phyloP scores from a whole-genome alignment of 2,329 filamentous ascomycete genomes.

The Alternaria sp. region DNA sequence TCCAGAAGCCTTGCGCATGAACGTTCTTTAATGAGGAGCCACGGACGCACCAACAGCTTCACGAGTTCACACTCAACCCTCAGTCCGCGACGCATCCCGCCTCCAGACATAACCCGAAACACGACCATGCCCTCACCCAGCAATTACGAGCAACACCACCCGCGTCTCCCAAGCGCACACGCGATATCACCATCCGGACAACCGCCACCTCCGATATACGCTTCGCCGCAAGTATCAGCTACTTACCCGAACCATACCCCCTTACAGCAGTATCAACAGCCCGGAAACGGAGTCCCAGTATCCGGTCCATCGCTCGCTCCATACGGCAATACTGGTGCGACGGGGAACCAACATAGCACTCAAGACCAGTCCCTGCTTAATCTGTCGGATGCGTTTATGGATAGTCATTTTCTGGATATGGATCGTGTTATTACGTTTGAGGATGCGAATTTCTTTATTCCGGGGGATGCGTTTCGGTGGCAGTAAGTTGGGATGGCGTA shows the following conservation, averaged over 20 bases:
- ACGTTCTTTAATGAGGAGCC: background rate
- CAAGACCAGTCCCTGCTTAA: constrained; percentile 40
- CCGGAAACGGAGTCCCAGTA: background rate
- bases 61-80: constrained; percentile 18
- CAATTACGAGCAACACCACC: constrained; percentile 8
- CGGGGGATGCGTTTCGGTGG: constrained; percentile 39
- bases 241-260: constrained; percentile 1
- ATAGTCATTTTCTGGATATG: constrained; percentile 41
- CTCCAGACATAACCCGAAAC: constrained; percentile 6
- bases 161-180: background rate
- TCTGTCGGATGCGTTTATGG: constrained; percentile 42
- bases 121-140: constrained; percentile 3
- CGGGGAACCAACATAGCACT: constrained; percentile 20
- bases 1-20: constrained; percentile 11
- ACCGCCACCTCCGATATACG: background rate
- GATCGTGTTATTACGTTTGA: constrained; percentile 46
- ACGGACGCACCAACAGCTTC: constrained; percentile 22
- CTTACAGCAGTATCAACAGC: constrained; percentile 5
- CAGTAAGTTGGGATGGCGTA: constrained; percentile 5
- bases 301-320: constrained; percentile 1
- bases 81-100: constrained; percentile 17
- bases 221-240: background rate
- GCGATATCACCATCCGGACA: background rate
- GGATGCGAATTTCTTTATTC: constrained; percentile 42
- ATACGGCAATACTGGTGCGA: background rate